phyloP scores from a whole-genome alignment of 805 yeast genomes.

The Wickerhamomyces bisporus region DNA sequence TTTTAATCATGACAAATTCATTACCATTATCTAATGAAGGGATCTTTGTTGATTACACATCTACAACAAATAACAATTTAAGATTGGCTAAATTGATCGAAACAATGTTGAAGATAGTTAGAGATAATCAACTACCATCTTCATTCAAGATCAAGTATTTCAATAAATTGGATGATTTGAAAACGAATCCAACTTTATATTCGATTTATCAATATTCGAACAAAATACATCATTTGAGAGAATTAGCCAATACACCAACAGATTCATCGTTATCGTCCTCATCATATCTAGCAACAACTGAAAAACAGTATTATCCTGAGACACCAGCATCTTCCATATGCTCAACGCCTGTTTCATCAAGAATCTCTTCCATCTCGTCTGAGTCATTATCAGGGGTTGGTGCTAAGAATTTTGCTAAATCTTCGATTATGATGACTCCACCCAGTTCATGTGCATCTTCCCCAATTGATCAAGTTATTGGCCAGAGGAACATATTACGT shows the following conservation, averaged over 20 bases:
- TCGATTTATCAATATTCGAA: slow-evolving; percentile 19
- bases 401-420: too few species aligned
- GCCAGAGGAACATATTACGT: background rate
- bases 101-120: slow-evolving; percentile 14
- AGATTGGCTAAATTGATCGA: slow-evolving; percentile 19
- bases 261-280: slow-evolving; percentile 19
- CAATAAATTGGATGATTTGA: slow-evolving; percentile 22
- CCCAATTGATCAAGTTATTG: slow-evolving; percentile 10
- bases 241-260: slow-evolving; percentile 16
- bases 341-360: slow-evolving; percentile 1
- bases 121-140: slow-evolving; percentile 29
- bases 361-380: slow-evolving; percentile 12
- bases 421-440: slow-evolving; percentile 11
- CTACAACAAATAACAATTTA: slow-evolving; percentile 22
- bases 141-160: slow-evolving; percentile 42
- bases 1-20: slow-evolving; percentile 38
- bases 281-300: too few species aligned
- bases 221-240: slow-evolving; percentile 15
- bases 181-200: slow-evolving; percentile 9
- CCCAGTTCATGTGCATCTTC: slow-evolving; percentile 16
- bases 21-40: slow-evolving; percentile 30
- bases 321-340: slow-evolving; percentile 8
- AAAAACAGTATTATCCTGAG: slow-evolving; percentile 16
- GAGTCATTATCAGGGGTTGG: slow-evolving; percentile 3
- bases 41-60: slow-evolving; percentile 15